These are phyloP conservation scores for Aureoboletus auriporus DNA, from an alignment of 768 basidiomycete genomes.

Conservation along the genomic window DNA sequence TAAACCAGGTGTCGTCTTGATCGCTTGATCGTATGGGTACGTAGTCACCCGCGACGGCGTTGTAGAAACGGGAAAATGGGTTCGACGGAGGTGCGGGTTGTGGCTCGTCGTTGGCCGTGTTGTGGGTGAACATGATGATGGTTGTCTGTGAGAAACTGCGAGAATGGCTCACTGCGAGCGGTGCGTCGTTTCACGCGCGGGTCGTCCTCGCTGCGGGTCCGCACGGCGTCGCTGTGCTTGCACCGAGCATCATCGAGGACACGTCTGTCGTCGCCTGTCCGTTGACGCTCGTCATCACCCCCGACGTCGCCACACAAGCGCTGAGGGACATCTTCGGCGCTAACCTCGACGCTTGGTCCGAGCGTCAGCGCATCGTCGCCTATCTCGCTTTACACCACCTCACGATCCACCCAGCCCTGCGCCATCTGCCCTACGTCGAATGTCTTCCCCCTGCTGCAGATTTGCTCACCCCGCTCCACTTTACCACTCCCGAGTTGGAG, in stretches of 20 bases:
- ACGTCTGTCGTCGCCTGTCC: slow-evolving; percentile 63
- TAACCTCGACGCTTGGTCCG: slow-evolving; percentile 43
- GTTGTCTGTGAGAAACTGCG: slow-evolving; percentile 57
- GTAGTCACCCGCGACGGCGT: slow-evolving; percentile 79
- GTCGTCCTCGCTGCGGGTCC: slow-evolving; percentile 38
- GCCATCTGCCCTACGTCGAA: slow-evolving; percentile 61
- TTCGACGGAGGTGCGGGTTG: slow-evolving; percentile 39
- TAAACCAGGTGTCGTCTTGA: slow-evolving; percentile 96
- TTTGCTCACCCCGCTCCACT: slow-evolving; percentile 73
- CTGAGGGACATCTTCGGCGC: slow-evolving; percentile 38
- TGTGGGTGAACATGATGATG: slow-evolving; percentile 55
- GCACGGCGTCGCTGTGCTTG: slow-evolving; percentile 49
- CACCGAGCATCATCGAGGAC: slow-evolving; percentile 47
- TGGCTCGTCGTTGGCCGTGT: slow-evolving; percentile 63
- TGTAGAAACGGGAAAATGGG: slow-evolving; percentile 86
- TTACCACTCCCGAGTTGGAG: slow-evolving; percentile 56
- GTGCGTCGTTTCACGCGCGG: slow-evolving; percentile 49
- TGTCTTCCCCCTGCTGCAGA: slow-evolving; percentile 55
- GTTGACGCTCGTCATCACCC: slow-evolving; percentile 60
- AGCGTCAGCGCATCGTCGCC: slow-evolving; percentile 62
- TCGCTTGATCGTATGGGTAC: slow-evolving; percentile 82
- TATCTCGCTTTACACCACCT: slow-evolving; percentile 70
- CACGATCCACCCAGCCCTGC: slow-evolving; percentile 17
- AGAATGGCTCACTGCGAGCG: slow-evolving; percentile 58
- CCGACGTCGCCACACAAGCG: slow-evolving; percentile 41